A percentile compares a stretch with the other conserved stretches of the same genome.
These are phyloP conservation scores for Fonsecaea erecta DNA, from an alignment of 2,329 filamentous ascomycete species.

Conservation along the genomic window DNA sequence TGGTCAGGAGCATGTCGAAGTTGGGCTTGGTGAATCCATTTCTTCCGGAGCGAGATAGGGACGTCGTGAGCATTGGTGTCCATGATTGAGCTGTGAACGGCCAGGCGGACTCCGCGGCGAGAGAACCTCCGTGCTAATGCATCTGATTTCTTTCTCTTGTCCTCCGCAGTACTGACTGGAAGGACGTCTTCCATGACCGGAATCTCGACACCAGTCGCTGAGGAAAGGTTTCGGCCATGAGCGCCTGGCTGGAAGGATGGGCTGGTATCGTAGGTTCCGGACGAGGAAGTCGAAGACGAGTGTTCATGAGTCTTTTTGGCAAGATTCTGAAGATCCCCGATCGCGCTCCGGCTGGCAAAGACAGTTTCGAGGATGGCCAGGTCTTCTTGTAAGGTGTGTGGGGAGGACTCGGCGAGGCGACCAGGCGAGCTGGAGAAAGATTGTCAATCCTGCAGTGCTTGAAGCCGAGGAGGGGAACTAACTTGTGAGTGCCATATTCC, in stretches of 20 bases:
- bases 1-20: slow-evolving; percentile 11
- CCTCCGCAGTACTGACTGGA: slow-evolving; percentile 8
- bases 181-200: slow-evolving; percentile 33
- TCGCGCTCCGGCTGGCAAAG: slow-evolving; percentile 35
- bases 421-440: slow-evolving; percentile 25
- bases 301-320: slow-evolving; percentile 25
- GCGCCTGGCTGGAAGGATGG: slow-evolving; percentile 31
- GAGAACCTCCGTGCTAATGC: slow-evolving; percentile 30
- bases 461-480: slow-evolving; percentile 1
- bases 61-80: slow-evolving; percentile 34
- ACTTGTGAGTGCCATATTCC: slow-evolving; percentile 37
- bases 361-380: slow-evolving; percentile 35
- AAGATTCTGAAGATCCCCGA: slow-evolving; percentile 30
- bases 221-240: slow-evolving; percentile 34
- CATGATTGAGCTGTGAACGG: slow-evolving; percentile 37
- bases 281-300: slow-evolving; percentile 18
- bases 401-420: slow-evolving; percentile 32
- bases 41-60: slow-evolving; percentile 33
- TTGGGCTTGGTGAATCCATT: slow-evolving; percentile 35
- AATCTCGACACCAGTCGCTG: slow-evolving; percentile 34
- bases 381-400: slow-evolving; percentile 36
- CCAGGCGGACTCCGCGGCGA: slow-evolving; percentile 34
- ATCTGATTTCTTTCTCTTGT: slow-evolving; percentile 20
- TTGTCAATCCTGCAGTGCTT: slow-evolving; percentile 5
- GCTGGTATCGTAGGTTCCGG: neutral